These are phyloP conservation scores for Ceratocystis variospora DNA, from an alignment of 2,329 filamentous ascomycete genomes.

Conservation along the genomic window DNA sequence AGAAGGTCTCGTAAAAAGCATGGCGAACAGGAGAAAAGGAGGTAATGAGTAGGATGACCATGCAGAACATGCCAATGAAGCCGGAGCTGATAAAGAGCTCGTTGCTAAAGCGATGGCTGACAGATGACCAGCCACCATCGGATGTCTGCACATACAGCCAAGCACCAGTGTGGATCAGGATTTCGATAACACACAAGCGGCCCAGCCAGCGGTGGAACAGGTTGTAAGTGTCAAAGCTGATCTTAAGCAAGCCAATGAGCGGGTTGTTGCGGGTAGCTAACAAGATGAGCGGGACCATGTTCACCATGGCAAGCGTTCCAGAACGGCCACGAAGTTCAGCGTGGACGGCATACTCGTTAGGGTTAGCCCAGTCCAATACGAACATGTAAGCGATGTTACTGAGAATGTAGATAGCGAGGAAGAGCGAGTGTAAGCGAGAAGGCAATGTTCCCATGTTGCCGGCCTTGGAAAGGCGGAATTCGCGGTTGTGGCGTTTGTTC, in stretches of 20 bases:
- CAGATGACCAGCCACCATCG: slow-evolving; percentile 47
- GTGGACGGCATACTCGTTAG: slow-evolving; percentile 49
- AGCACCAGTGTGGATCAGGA: slow-evolving; percentile 50
- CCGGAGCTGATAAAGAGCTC: slow-evolving; percentile 55
- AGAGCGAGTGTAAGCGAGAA: slow-evolving; percentile 47
- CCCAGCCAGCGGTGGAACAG: slow-evolving; percentile 69
- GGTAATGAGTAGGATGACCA: slow-evolving; percentile 53
- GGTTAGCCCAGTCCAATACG: slow-evolving; percentile 43
- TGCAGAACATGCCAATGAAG: slow-evolving; percentile 44
- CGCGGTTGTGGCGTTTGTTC: slow-evolving; percentile 53
- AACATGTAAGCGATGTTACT: slow-evolving; percentile 53
- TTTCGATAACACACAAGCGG: slow-evolving; percentile 58
- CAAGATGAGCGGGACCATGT: slow-evolving; percentile 65
- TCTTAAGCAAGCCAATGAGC: slow-evolving; percentile 54
- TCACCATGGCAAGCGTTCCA: slow-evolving; percentile 56
- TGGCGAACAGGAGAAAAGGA: slow-evolving; percentile 72
- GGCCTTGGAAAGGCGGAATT: slow-evolving; percentile 47
- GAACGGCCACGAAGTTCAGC: slow-evolving; percentile 51
- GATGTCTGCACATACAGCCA: slow-evolving; percentile 62
- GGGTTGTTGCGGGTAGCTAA: slow-evolving; percentile 67
- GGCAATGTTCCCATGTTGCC: slow-evolving; percentile 51
- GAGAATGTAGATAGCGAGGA: slow-evolving; percentile 42
- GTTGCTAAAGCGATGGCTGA: slow-evolving; percentile 39
- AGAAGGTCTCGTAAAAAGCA: slow-evolving; percentile 94
- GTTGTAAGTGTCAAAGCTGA: slow-evolving; percentile 75